These are phyloP conservation scores for Fusarium sp. DNA, from an alignment of 2,329 filamentous ascomycete species.

Conservation along the genomic window DNA sequence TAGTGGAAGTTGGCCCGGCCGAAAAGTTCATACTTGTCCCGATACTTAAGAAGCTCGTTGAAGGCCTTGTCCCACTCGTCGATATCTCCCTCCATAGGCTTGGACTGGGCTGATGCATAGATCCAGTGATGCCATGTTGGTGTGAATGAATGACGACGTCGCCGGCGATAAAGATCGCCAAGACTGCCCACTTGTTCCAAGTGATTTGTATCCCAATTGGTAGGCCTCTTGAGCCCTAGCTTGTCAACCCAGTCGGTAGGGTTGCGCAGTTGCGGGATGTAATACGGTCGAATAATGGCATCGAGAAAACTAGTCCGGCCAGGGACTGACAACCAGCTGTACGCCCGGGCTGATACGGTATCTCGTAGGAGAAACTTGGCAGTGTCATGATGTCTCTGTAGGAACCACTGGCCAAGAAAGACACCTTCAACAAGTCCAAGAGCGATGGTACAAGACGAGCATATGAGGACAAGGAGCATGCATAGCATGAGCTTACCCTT, in stretches of 20 bases:
- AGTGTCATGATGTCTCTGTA: background rate
- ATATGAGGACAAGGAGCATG: background rate
- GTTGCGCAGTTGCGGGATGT: background rate
- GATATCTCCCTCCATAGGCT: background rate
- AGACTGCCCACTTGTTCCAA: background rate
- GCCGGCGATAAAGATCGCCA: background rate
- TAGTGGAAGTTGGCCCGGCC: background rate
- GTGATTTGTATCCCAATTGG: background rate
- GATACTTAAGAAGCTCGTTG: background rate
- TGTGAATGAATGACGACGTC: background rate
- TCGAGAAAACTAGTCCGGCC: background rate
- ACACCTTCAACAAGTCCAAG: background rate
- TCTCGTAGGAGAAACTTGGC: background rate
- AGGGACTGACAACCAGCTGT: background rate
- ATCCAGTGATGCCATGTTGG: slow-evolving; percentile 2
- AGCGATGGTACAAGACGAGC: background rate
- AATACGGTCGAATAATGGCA: background rate
- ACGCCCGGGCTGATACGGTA: background rate
- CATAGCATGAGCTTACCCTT: background rate
- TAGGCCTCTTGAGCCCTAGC: background rate
- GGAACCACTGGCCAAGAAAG: background rate
- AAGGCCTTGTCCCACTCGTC: slow-evolving; percentile 2
- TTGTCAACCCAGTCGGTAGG: background rate
- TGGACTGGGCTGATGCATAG: background rate
- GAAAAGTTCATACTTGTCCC: background rate